Evolutionary conservation across 2,329 filamentous ascomycete genomes (phyloP).

Genomic region (Fusarium transvaalense): DNA sequence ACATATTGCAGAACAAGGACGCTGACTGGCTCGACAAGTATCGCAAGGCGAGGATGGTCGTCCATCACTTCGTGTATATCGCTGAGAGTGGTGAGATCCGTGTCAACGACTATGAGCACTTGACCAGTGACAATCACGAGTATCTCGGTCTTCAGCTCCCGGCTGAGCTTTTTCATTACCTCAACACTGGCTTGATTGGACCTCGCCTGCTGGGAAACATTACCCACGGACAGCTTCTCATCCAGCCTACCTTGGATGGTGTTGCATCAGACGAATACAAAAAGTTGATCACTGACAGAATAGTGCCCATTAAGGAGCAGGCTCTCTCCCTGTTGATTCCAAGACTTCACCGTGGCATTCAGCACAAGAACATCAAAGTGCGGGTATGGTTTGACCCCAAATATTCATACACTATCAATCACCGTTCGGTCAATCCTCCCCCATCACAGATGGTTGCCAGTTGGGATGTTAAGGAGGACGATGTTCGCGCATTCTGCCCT

Average conservation of each 20-base stretch:
- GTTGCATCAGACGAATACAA: constrained; percentile 84
- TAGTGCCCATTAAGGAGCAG: constrained; percentile 80
- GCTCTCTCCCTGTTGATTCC: constrained; percentile 83
- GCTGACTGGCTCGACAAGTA: constrained; percentile 87
- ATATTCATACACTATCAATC: constrained; percentile 76
- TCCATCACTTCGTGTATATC: constrained; percentile 90
- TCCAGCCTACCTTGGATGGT: constrained; percentile 88
- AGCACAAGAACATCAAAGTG: constrained; percentile 81
- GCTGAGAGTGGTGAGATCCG: constrained; percentile 80
- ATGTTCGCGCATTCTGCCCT: constrained; percentile 63
- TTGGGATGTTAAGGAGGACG: constrained; percentile 80
- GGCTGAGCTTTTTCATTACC: constrained; percentile 89
- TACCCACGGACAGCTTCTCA: constrained; percentile 80
- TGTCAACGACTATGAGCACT: constrained; percentile 77
- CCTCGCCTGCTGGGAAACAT: constrained; percentile 85
- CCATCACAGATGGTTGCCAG: constrained; percentile 63
- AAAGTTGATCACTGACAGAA: constrained; percentile 78
- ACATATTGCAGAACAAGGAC: constrained; percentile 78
- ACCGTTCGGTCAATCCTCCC: constrained; percentile 62
- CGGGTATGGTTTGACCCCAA: constrained; percentile 86
- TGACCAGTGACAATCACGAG: constrained; percentile 87
- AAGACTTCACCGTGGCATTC: constrained; percentile 84
- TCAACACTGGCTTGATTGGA: constrained; percentile 84
- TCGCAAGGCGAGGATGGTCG: constrained; percentile 83
- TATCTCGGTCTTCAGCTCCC: constrained; percentile 92